Base-by-base conservation (phyloP, 352 stramenopile genomes). In the Aphanomyces invadans region DNA sequence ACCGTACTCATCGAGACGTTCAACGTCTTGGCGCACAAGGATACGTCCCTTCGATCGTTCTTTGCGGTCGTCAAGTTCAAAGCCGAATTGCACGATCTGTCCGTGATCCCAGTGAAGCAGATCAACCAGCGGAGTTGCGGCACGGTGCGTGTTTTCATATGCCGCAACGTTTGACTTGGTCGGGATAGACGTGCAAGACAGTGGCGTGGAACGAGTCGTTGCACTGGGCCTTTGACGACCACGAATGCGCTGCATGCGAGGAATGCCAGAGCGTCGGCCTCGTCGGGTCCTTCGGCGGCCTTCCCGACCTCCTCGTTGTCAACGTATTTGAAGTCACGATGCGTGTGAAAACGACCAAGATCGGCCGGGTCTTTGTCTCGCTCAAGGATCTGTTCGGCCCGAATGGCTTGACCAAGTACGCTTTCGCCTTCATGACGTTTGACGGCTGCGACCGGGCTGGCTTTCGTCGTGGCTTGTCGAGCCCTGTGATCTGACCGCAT, bases 41-140 rank as follows among this genome's bases (percentile, higher is more conserved):
- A 93, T 42, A 76, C 80, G 9, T 76, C 81, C 23, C 53, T 90
- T 61, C 85, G 85, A 19, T 83, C 91, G 65, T 91, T 91, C 64
- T 93, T 91, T 76, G 74, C 89, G 17, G 85, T 93, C 26, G 74
- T 83, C 70, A 91, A 91, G 71, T 93, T 90, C 64, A 88, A 90
- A 60, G 91, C 85, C 42, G 82, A 90, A 57, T 69, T 90, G 26
- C 85, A 93, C 49, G 80, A 90, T 64, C 84, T 89, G 46, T 84
- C 81, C 25, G 70, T 73, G 29, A 75, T 89, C 17, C 82, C 85
- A 2, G 85, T 93, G 25, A 83, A 83, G 0, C 85, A 93, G 66
- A 90, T 82, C 3, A 77, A 12, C 80, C 85, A n/a, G 86, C 79
- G 62, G 71, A 79, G 3, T 74, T 79, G 59, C 81, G 82, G 9